phyloP scores from a whole-genome alignment of 2,329 filamentous ascomycete genomes.

The Microdochium paspali region DNA sequence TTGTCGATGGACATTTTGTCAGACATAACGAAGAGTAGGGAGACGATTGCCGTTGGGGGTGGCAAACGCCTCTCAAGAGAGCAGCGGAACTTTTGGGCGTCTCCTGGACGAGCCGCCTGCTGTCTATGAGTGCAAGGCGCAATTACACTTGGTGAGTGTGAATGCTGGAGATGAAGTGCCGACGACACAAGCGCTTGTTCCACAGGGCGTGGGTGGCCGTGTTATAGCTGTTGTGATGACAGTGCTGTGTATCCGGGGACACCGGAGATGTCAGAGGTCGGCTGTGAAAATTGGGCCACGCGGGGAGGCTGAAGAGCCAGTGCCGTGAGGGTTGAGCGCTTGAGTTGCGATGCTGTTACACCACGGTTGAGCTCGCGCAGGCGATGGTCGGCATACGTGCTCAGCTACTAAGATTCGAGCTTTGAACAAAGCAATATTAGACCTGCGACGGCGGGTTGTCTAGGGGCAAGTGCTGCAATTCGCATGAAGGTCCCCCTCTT shows the following conservation, averaged over 20 bases:
- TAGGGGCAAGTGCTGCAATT: background rate
- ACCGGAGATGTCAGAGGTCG: background rate
- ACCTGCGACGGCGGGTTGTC: background rate
- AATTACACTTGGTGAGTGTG: background rate
- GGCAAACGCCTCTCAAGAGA: constrained; percentile 24
- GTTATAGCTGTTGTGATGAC: background rate
- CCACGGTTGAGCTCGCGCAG: background rate
- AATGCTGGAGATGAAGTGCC: too few relatives aligned
- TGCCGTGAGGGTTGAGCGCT: background rate
- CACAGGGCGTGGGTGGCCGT: background rate
- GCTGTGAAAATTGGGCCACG: background rate
- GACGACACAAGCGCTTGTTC: background rate
- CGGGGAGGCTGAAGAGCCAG: background rate
- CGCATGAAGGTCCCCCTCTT: background rate
- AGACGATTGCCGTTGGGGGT: constrained; percentile 30
- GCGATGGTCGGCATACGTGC: constrained; percentile 3
- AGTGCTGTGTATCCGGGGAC: background rate
- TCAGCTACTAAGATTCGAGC: constrained; percentile 1
- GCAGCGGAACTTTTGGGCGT: constrained; percentile 5
- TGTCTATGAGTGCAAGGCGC: background rate
- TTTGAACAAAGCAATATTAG: constrained; percentile 1
- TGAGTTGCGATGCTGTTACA: background rate
- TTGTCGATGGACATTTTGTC: constrained; percentile 60
- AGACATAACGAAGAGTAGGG: constrained; percentile 42
- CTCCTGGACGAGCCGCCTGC: background rate